Conservation (phyloP, 768 basidiomycete genomes). For the Kwoniella heveanensis region DNA sequence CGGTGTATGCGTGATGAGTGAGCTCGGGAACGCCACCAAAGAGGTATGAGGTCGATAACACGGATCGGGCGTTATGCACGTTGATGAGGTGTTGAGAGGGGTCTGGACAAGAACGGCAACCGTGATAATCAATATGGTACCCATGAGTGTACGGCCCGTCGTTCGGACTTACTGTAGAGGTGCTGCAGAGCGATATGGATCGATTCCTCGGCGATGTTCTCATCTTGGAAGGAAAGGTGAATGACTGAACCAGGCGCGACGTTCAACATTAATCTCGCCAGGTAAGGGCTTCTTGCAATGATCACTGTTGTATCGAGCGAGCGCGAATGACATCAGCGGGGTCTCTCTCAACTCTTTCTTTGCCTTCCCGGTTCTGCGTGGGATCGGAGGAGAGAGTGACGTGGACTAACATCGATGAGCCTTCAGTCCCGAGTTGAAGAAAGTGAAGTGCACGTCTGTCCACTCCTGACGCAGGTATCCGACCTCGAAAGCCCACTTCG, state of each 20-base stretch:
- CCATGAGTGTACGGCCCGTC: no score
- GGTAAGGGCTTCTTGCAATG: conserved; percentile 80
- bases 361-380: no score
- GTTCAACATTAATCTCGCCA: conserved; percentile 84
- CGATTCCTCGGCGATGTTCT: conserved; percentile 67
- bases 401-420: conserved; percentile 48
- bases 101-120: conserved; percentile 58
- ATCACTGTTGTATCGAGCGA: conserved; percentile 74
- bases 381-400: conserved; percentile 4
- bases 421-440: conserved; percentile 35
- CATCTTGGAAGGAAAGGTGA: conserved; percentile 75
- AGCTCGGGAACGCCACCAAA: conserved; percentile 87
- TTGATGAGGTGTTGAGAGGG: conserved; percentile 79
- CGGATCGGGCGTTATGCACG: conserved; percentile 77
- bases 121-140: no score
- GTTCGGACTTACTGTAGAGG: conserved; percentile 62
- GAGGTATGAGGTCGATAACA: conserved; percentile 80
- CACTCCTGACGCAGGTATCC: conserved; percentile 41
- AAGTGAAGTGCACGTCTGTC: conserved; percentile 41
- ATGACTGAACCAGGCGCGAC: conserved; percentile 66
- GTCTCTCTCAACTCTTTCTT: no score
- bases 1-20: conserved; percentile 73
- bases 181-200: conserved; percentile 62
- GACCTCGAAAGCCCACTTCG: conserved; percentile 38
- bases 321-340: neutral